Evolutionary conservation across 495 filamentous ascomycete genomes (phyloP).

Genomic region (Penicillium manginii): DNA sequence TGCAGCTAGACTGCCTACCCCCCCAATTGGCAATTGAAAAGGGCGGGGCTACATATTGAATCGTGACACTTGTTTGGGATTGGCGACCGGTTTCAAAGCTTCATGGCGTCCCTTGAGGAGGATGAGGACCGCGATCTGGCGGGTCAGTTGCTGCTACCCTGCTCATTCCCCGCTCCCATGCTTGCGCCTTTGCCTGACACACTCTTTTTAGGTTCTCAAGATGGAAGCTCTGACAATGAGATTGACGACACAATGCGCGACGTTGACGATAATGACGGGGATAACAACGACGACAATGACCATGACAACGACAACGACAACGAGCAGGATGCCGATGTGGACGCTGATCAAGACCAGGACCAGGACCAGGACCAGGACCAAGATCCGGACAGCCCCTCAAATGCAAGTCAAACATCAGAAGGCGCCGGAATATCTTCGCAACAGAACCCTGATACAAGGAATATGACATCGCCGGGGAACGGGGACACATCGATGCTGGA

Average conservation of each 20-base stretch:
- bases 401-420: conserved; percentile 52
- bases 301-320: conserved; percentile 51
- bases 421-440: conserved; percentile 40
- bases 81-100: not conserved
- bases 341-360: conserved; percentile 57
- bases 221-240: conserved; percentile 72
- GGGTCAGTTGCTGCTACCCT: conserved; percentile 37
- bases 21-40: not conserved
- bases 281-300: conserved; percentile 69
- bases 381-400: conserved; percentile 57
- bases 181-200: conserved; percentile 15
- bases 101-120: conserved; percentile 42
- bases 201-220: conserved; percentile 52
- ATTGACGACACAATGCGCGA: conserved; percentile 71
- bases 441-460: conserved; percentile 43
- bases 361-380: conserved; percentile 38
- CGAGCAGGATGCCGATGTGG: conserved; percentile 63
- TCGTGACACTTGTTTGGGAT: not conserved
- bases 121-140: conserved; percentile 61
- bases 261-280: conserved; percentile 59
- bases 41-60: not conserved
- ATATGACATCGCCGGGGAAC: conserved; percentile 36
- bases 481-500: conserved; percentile 35
- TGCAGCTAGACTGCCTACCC: not conserved
- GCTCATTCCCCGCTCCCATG: not conserved